Conservation (phyloP, 2,329 filamentous ascomycete genomes). For the Neurospora crassa region DNA sequence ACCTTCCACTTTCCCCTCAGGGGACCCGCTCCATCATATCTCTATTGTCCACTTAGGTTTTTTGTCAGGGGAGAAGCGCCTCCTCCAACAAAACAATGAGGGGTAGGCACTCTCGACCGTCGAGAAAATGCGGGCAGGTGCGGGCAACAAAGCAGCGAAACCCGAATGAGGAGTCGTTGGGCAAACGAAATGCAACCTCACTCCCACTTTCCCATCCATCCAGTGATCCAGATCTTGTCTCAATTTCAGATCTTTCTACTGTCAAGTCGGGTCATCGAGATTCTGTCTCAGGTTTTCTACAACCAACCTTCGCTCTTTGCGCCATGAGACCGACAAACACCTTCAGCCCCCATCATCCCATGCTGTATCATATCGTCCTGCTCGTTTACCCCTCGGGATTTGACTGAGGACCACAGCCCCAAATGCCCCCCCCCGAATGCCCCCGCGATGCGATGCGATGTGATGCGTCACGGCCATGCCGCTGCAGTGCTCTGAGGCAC, state of each 20-base stretch:
- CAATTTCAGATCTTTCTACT: not conserved
- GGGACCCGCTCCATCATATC: not conserved
- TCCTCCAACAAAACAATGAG: not conserved
- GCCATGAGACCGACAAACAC: not conserved
- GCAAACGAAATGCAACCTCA: not conserved
- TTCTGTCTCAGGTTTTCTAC: not conserved
- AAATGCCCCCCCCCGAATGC: not conserved
- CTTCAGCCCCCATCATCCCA: not conserved
- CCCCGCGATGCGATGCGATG: not conserved
- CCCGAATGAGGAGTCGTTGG: not conserved
- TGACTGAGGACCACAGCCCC: not conserved
- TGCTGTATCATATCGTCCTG: not conserved
- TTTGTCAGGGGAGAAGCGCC: not conserved
- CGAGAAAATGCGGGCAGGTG: not conserved
- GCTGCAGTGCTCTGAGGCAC: not conserved
- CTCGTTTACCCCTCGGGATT: not conserved
- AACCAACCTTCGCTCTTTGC: not conserved
- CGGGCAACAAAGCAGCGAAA: not conserved
- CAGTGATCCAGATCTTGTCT: not conserved
- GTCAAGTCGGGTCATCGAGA: not conserved
- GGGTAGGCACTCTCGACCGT: not conserved
- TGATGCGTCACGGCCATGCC: not conserved
- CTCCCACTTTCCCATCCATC: not conserved
- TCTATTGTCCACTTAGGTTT: not conserved
- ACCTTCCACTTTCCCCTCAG: too few species aligned